Evolutionary conservation across 331 rosid genomes (phyloP), one percentile per base, ranked within the genome.

Genomic region (Rosa hybrid): DNA sequence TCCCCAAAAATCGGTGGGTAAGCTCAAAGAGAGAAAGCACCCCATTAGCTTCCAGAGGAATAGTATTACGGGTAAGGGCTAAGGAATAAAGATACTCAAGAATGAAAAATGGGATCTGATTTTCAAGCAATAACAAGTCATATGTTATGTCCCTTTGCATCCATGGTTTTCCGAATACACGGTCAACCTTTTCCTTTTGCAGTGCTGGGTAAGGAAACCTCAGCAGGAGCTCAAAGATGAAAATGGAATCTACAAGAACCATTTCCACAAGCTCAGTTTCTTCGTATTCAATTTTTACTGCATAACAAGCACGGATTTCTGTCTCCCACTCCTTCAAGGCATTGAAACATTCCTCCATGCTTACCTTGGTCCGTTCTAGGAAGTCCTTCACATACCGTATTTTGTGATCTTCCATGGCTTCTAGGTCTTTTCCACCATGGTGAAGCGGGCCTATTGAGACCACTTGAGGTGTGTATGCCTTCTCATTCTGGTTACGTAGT

Each of bases 381-480:
- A 65, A 86, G 6, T 54, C 56, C 13, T 2, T 0, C 17, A 86
- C 41, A 20, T 67, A 83, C 20, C 79, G 51, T 25, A 16, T 53
- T 53, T 86, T 86, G 3, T 77, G 81, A 3, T 77, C 83, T 80
- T 86, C 87, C 85, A 77, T 83, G 8, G 51, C 34, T 60, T 62
- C 12, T 39, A 81, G 71, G 6, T 25, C 46, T 20, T 69, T 11
- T 4, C 5, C 70, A 30, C 82, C 84, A 38, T 83, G 85, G 46
- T 86, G 83, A 7, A 83, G 51, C 0, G 77, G 87, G 6, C 85
- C 86, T 21, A 83, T 75, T 17, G 86, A 75, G 23, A 79, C 42
- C 1, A 51, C 63, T 57, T 70, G 79, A 60, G 83, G 74, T 70
- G 54, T 70, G 25, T 39, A 68, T 12, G 72, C 72, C 50, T 41